A percentile compares a stretch with the other conserved stretches of the same genome.
These are phyloP conservation scores for Colletotrichum theobromicola DNA, from an alignment of 2,329 filamentous ascomycete genomes.

Conservation along the genomic window DNA sequence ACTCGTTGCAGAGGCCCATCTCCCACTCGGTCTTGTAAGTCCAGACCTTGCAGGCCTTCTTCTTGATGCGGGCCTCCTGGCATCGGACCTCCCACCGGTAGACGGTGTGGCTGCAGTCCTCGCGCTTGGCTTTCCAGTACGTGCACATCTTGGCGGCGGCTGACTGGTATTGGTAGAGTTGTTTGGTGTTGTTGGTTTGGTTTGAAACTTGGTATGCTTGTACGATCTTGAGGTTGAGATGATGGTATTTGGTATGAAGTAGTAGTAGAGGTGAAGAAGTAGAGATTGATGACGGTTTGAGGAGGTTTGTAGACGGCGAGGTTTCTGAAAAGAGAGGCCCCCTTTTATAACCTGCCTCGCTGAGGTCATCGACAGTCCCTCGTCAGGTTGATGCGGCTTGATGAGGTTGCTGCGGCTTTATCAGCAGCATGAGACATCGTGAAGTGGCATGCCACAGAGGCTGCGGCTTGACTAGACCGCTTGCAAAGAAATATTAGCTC, in stretches of 20 bases:
- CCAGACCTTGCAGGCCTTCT: not conserved
- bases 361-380: not conserved
- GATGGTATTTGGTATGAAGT: not conserved
- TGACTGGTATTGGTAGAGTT: not conserved
- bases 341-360: not conserved
- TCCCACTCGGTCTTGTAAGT: constrained; percentile 1
- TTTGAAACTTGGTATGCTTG: not conserved
- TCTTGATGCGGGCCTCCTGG: not conserved
- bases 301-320: not conserved
- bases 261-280: not conserved
- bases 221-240: not conserved
- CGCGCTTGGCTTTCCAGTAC: not conserved
- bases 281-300: not conserved
- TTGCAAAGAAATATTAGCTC: not conserved
- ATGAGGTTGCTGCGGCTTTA: not conserved
- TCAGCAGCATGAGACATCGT: not conserved
- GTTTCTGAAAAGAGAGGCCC: not conserved
- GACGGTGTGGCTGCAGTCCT: not conserved
- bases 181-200: not conserved
- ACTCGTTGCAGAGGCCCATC: not conserved
- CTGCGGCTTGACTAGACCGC: not conserved
- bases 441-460: not conserved
- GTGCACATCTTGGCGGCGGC: not conserved
- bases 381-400: not conserved
- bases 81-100: not conserved